Conservation (phyloP, 148 eudicot genomes). For the Chenopodium album region DNA sequence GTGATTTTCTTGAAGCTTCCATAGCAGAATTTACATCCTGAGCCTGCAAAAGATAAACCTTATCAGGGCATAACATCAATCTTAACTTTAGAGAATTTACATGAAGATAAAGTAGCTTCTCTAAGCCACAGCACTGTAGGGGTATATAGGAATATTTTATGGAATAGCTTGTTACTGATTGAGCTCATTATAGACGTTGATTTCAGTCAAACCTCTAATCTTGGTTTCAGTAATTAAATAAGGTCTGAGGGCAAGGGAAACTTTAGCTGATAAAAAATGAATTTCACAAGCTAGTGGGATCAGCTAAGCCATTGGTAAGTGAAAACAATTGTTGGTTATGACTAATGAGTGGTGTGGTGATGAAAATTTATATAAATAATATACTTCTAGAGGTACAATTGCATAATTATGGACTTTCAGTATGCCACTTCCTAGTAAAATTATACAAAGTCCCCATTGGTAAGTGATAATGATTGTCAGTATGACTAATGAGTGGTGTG, state of each 20-base stretch:
- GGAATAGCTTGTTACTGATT: neutral
- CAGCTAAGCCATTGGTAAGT: neutral
- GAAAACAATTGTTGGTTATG: neutral
- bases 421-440: neutral
- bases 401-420: neutral
- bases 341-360: too few relatives aligned
- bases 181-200: neutral
- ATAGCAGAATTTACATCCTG: slow-evolving; percentile 77
- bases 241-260: neutral
- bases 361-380: too few relatives aligned
- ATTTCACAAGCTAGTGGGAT: neutral
- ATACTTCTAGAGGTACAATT: neutral
- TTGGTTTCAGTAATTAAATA: neutral
- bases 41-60: slow-evolving; percentile 51
- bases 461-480: too few relatives aligned
- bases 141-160: neutral
- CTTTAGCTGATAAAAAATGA: neutral
- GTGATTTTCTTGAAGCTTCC: slow-evolving; percentile 97
- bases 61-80: slow-evolving; percentile 16
- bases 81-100: neutral
- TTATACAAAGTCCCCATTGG: neutral
- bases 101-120: neutral
- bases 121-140: neutral
- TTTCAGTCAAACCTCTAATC: neutral
- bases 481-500: too few relatives aligned